Base-by-base conservation (phyloP, 2,329 filamentous ascomycete genomes). In the Exserohilum turcica region DNA sequence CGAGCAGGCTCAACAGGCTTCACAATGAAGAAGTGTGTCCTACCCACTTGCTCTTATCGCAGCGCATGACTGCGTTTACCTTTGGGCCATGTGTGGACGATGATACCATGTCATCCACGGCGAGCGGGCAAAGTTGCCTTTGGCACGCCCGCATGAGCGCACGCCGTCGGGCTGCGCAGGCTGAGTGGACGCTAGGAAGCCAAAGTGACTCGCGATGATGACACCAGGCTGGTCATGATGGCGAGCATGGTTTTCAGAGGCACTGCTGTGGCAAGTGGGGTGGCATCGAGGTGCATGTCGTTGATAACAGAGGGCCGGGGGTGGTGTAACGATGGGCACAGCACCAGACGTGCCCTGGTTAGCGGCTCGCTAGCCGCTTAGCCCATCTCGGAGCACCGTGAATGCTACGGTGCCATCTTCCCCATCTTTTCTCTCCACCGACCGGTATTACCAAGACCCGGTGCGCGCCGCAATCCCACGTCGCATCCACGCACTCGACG, bases 371-470 rank as follows among this genome's bases (percentile, higher is more conserved):
- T 63, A 44, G 32, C 32, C 50, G 53, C 50, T 46, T 54, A 52
- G 56, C 57, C 63, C 61, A 53, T 55, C 53, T 49, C 56, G 49
- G 55, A 16, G 54, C 54, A 44, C 54, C 60, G 63, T 67, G 63
- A 70, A 73, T 73, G 66, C 64, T 66, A 73, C 70, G 57, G 67
- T 73, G 54, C 60, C 65, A 59, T 65, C 63, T 59, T 57, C 67
- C 65, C 63, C 67, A 63, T 65, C 67, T 62, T 24, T 70, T 63
- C 64, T 56, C 40, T 54, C 52, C 39, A 64, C 64, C 62, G 61
- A 66, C 38, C 38, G 38, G 24, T 28, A 35, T 68, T 67, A 65
- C 66, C 64, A 64, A 67, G 65, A 63, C 61, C 62, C 64, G 54
- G 52, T 57, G 59, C 61, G 51, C 64, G 63, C 59, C 59, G 57